These are phyloP conservation scores for Bombardia bombarda DNA, from an alignment of 495 filamentous ascomycete genomes.

Conservation along the genomic window DNA sequence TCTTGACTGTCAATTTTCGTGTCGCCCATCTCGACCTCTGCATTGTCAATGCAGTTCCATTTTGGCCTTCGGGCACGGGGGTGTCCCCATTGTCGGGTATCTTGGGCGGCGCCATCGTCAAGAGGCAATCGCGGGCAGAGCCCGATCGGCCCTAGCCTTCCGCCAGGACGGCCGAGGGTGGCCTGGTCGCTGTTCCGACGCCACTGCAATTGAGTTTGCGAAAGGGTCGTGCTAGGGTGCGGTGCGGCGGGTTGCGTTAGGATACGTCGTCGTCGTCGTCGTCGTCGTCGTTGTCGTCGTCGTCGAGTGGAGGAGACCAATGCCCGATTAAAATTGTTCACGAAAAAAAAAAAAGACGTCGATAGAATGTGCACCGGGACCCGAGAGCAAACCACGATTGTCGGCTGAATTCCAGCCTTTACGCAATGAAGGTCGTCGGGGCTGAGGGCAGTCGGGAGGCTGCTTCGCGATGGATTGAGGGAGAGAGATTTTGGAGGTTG, in stretches of 20 bases:
- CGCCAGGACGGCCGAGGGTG: conserved; percentile 36
- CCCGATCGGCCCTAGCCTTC: conserved; percentile 39
- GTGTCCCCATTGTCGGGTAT: conserved; percentile 35
- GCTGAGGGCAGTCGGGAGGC: not conserved
- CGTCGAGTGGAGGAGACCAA: no score
- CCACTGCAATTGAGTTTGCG: conserved; percentile 11
- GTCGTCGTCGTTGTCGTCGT: no score
- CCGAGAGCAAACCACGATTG: not conserved
- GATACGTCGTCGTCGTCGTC: no score
- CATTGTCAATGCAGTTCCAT: conserved; percentile 38
- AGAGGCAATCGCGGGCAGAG: conserved; percentile 38
- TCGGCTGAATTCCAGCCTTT: no score
- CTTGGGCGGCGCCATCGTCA: conserved; percentile 37
- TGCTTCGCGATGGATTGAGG: not conserved
- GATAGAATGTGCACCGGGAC: no score
- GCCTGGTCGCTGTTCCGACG: conserved; percentile 20
- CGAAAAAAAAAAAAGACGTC: no score
- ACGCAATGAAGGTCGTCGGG: no score
- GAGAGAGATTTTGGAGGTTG: conserved; percentile 14
- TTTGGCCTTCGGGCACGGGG: conserved; percentile 7
- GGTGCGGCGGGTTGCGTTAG: no score
- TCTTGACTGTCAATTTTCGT: conserved; percentile 64
- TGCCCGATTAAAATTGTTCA: no score
- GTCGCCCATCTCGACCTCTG: conserved; percentile 87
- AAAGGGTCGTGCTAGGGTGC: not conserved